Percentiles rank a stretch among this genome's conserved stretches.
Evolutionary conservation across 192 early-diverging fungal genomes (phyloP).

Genomic region (Haplosporangium gracile): DNA sequence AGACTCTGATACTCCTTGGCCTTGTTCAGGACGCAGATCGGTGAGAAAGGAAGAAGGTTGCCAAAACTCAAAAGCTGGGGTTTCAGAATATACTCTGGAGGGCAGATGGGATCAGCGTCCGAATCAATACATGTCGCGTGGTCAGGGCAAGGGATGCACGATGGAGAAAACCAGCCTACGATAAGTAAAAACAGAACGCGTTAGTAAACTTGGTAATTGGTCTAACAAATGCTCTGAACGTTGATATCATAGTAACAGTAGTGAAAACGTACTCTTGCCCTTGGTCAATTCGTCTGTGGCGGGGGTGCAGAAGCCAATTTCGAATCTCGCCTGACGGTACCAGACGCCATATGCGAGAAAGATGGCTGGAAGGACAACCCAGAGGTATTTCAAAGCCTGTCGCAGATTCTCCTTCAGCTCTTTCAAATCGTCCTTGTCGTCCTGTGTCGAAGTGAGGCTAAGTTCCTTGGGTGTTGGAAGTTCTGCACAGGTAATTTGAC

Average conservation of each 20-base stretch:
- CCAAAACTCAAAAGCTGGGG: constrained; percentile 56
- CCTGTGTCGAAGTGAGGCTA: constrained; percentile 3
- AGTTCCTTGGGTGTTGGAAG: constrained; percentile 26
- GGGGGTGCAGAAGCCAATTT: constrained; percentile 46
- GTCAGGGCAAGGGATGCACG: constrained; percentile 60
- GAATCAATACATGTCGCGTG: constrained; percentile 44
- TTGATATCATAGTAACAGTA: background rate
- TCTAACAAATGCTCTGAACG: background rate
- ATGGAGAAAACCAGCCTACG: constrained; percentile 50
- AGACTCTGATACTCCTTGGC: constrained; percentile 56
- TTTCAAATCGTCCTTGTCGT: background rate
- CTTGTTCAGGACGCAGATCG: constrained; percentile 55
- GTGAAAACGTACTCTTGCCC: background rate
- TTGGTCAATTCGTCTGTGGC: background rate
- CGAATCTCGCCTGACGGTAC: constrained; percentile 50
- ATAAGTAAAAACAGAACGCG: background rate
- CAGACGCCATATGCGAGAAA: constrained; percentile 48
- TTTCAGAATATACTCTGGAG: constrained; percentile 47
- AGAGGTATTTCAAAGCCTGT: constrained; percentile 1
- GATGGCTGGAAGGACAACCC: constrained; percentile 7
- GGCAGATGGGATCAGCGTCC: constrained; percentile 40
- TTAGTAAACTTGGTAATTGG: background rate
- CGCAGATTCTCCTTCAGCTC: constrained; percentile 15
- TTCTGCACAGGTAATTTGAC: background rate
- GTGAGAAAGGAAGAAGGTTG: constrained; percentile 49